Conservation (phyloP, 2,329 filamentous ascomycete species). For the Colletotrichum somersetense region DNA sequence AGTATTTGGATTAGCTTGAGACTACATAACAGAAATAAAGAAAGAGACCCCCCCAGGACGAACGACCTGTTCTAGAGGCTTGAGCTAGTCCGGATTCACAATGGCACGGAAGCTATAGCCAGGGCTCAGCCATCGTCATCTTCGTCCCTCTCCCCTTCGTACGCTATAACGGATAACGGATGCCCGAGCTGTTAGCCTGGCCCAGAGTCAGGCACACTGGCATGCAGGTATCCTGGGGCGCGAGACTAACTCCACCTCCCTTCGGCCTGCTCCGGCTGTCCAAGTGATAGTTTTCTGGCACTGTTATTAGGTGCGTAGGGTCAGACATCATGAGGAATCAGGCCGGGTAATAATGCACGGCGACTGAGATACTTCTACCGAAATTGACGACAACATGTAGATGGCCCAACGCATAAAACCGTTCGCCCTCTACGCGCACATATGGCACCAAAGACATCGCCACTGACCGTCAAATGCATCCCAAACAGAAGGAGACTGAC, state of each 20-base stretch:
- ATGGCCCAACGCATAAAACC: neutral
- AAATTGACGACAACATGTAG: neutral
- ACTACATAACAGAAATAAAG: neutral
- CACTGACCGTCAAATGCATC: neutral
- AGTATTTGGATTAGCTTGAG: neutral
- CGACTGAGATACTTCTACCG: neutral
- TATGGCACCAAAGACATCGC: neutral
- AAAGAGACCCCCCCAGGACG: neutral
- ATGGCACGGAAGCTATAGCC: neutral
- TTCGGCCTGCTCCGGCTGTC: conserved; percentile 2
- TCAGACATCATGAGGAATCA: neutral
- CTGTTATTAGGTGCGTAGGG: neutral
- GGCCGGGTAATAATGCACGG: neutral
- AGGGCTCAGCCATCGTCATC: neutral
- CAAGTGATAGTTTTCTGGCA: neutral
- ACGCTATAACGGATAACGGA: neutral
- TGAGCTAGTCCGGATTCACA: neutral
- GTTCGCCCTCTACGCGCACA: neutral
- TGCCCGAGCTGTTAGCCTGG: neutral
- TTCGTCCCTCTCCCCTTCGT: neutral
- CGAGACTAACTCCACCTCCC: neutral
- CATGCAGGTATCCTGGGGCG: conserved; percentile 7
- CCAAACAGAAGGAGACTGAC: neutral
- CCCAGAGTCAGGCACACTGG: neutral
- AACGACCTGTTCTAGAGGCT: conserved; percentile 1